Evolutionary conservation across 345 rosid species (phyloP), one percentile per base, ranked within the genome.

Genomic region (Durio zibethinus): DNA sequence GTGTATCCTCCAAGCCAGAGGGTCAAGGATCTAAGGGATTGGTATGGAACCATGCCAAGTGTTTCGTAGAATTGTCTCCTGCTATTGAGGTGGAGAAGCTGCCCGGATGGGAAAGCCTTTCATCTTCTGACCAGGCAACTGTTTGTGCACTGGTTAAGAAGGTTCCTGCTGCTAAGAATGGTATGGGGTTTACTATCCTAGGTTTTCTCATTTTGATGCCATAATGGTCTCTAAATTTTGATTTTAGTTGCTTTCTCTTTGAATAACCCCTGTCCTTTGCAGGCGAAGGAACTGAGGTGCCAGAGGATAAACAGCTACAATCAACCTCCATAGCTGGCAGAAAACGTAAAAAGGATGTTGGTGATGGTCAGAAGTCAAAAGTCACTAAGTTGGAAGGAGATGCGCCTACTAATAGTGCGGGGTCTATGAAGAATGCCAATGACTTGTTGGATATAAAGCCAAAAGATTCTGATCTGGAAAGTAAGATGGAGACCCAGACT

Each of bases 31-130:
- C 86, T 65, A 96, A 73, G 87, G 94, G 91, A 75, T 56, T 92
- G 79, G 83, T 88, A 33, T 96, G 99, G 99, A 89, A 96, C 77
- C 98, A 93, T 80, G 97, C 92, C 25, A 87, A 83, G 67, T 96
- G 99, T 82, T 89, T 90, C 82, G 76, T 89, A 76, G 86, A 86
- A 11, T 81, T 79, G 82, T 74, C 83, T 73, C 85, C 94, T 25
- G 88, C 93, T 75, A 78, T 85, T 69, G 80, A 85, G 78, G 82
- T 86, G 81, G 89, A 90, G 68, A 93, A 88, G 80, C 79, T 93
- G 84, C 71, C 90, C 57, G 99, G 97, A 76, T 96, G 97, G 94
- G 88, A 80, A 76, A 82, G 70, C 86, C 88, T 96, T 64, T 80
- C 93, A 72, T 86, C 80, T 77, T 84, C 94, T 76, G 94, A 93